Conservation (phyloP, 2,329 filamentous ascomycete species). For the Ophiognomonia clavigignenti-juglandacearum region DNA sequence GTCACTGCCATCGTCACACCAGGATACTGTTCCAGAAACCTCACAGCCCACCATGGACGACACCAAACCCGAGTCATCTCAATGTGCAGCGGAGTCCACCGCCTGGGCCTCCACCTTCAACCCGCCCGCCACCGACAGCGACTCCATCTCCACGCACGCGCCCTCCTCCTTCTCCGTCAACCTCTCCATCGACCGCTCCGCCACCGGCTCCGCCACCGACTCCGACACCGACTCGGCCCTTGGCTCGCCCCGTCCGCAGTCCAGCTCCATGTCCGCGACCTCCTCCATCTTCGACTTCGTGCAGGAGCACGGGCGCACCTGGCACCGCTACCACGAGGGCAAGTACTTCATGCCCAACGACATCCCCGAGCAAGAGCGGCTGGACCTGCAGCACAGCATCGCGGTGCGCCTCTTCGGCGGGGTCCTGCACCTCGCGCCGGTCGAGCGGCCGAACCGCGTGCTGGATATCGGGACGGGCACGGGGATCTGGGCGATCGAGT, state of each 20-base stretch:
- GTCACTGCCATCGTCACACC: too few relatives aligned
- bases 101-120: not conserved
- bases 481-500: constrained; percentile 24
- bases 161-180: constrained; percentile 9
- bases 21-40: too few relatives aligned
- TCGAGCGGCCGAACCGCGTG: constrained; percentile 17
- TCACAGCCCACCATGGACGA: not conserved
- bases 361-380: constrained; percentile 14
- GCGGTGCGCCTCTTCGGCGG: constrained; percentile 15
- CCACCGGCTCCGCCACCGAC: constrained; percentile 7
- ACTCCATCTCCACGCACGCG: constrained; percentile 7
- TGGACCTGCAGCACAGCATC: constrained; percentile 18
- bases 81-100: not conserved
- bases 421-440: constrained; percentile 18
- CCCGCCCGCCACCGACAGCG: constrained; percentile 5
- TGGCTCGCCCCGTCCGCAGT: constrained; percentile 11
- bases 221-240: constrained; percentile 11
- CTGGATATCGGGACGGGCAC: constrained; percentile 25
- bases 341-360: constrained; percentile 18
- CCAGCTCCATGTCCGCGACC: constrained; percentile 11
- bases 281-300: constrained; percentile 15
- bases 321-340: constrained; percentile 15
- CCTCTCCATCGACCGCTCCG: constrained; percentile 11
- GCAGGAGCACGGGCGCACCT: constrained; percentile 15
- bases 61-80: not conserved